These are phyloP conservation scores for Capsella rubella DNA, from an alignment of 441 rosid genomes.

Conservation along the genomic window DNA sequence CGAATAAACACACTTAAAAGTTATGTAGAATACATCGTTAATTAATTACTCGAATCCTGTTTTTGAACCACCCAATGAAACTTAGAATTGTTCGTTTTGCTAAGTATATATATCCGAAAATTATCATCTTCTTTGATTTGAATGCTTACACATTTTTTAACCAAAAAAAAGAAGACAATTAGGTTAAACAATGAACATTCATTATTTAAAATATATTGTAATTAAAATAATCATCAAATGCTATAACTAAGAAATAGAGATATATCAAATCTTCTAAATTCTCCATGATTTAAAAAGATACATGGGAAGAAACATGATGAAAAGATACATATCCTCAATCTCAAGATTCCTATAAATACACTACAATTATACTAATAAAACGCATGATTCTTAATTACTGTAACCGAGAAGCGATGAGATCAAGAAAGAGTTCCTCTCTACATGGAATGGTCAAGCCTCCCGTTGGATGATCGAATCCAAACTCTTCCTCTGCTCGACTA, in stretches of 20 bases:
- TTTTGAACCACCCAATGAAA: too few species aligned
- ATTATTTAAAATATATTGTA: background rate
- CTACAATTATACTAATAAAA: background rate
- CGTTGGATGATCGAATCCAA: slow-evolving; percentile 61
- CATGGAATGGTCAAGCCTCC: slow-evolving; percentile 64
- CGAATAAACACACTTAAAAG: background rate
- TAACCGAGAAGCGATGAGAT: slow-evolving; percentile 46
- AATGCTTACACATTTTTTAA: background rate
- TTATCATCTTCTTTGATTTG: background rate
- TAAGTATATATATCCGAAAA: background rate
- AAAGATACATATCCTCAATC: slow-evolving; percentile 27
- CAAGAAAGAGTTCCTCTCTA: slow-evolving; percentile 47
- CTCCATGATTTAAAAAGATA: slow-evolving; percentile 33
- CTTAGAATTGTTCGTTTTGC: background rate
- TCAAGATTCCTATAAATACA: slow-evolving; percentile 18
- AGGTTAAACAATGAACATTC: background rate
- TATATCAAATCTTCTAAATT: slow-evolving; percentile 4
- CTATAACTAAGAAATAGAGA: background rate
- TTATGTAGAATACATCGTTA: background rate
- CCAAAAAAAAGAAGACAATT: too few species aligned
- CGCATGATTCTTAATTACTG: background rate
- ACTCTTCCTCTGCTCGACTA: slow-evolving; percentile 57
- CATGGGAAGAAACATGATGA: slow-evolving; percentile 24
- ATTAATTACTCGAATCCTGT: background rate
- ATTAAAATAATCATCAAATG: background rate